These are phyloP conservation scores for Rhododendron molle DNA, from an alignment of 148 eudicot genomes.

Conservation along the genomic window DNA sequence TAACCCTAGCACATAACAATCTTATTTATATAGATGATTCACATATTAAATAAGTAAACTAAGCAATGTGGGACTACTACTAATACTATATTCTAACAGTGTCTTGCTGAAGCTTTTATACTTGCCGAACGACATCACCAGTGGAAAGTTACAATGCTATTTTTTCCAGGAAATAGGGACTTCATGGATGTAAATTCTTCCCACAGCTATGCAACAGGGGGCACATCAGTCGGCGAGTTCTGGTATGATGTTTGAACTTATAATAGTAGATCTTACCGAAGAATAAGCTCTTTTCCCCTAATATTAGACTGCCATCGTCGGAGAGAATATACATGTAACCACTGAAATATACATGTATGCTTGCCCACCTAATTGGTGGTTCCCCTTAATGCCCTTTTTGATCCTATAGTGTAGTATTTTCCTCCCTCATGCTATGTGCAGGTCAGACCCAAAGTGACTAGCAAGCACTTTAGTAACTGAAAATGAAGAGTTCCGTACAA, in stretches of 20 bases:
- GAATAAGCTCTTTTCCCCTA: neutral
- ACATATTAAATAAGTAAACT: no score
- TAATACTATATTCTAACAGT: no score
- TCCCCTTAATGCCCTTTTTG: neutral
- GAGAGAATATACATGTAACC: neutral
- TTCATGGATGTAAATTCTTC: constrained; percentile 86
- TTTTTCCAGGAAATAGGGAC: constrained; percentile 69
- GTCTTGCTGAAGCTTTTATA: neutral
- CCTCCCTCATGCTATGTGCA: constrained; percentile 18
- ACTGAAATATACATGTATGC: neutral
- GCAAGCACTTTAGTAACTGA: constrained; percentile 54
- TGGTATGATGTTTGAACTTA: constrained; percentile 38
- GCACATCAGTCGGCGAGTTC: constrained; percentile 66
- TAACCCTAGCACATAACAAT: no score
- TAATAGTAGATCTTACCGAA: neutral
- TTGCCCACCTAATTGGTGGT: neutral
- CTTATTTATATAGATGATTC: no score
- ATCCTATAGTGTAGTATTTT: neutral
- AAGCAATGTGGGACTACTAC: no score
- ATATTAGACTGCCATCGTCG: neutral
- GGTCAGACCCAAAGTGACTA: constrained; percentile 70
- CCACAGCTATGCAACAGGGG: constrained; percentile 82
- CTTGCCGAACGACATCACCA: neutral
- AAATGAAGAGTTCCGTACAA: constrained; percentile 84
- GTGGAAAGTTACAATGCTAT: neutral